Evolutionary conservation across 225 moss, liverwort and hornwort genomes (phyloP).

Genomic region (Polytrichum commune): DNA sequence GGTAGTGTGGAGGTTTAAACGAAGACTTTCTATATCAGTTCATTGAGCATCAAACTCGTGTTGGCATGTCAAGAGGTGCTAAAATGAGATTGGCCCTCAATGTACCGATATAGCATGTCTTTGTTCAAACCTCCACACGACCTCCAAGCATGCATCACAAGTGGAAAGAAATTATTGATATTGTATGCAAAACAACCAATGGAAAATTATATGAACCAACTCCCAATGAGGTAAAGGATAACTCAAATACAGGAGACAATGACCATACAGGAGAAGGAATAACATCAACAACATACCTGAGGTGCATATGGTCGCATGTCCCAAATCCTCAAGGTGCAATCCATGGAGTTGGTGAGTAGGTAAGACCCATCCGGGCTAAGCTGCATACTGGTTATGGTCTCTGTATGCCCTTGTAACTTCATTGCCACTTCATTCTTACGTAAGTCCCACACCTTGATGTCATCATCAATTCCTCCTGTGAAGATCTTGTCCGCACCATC

Average conservation of each 20-base stretch:
- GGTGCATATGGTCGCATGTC: constrained; percentile 69
- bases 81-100: too few relatives aligned
- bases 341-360: constrained; percentile 64
- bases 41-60: too few relatives aligned
- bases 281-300: constrained; percentile 4
- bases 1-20: too few relatives aligned
- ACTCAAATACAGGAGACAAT: background rate
- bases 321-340: constrained; percentile 70
- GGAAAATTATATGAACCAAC: too few relatives aligned
- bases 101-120: too few relatives aligned
- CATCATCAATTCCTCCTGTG: constrained; percentile 61
- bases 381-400: constrained; percentile 69
- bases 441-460: constrained; percentile 61
- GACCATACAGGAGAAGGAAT: background rate
- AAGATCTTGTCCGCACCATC: constrained; percentile 60
- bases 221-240: too few relatives aligned
- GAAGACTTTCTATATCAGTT: too few relatives aligned
- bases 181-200: too few relatives aligned
- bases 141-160: too few relatives aligned
- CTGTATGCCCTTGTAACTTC: constrained; percentile 58
- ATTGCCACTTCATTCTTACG: constrained; percentile 61
- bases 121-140: too few relatives aligned
- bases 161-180: too few relatives aligned
- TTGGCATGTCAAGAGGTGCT: too few relatives aligned
- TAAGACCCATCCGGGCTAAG: constrained; percentile 63